phyloP scores from a whole-genome alignment of 345 rosid genomes.

The Populus ilicifolia region DNA sequence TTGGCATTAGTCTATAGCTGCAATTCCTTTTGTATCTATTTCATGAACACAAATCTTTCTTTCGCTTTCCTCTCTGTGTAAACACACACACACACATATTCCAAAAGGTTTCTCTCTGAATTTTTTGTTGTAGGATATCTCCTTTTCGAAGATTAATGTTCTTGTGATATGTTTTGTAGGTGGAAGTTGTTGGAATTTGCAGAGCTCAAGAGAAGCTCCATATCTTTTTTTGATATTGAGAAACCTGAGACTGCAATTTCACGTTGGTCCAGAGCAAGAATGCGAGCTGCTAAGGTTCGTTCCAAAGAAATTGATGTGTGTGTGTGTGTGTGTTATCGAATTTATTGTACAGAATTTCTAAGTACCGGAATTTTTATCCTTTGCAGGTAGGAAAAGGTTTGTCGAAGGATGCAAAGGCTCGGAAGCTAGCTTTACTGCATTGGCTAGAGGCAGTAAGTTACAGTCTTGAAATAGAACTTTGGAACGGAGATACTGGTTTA shows the following conservation, averaged over 20 bases:
- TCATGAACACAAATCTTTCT: neutral
- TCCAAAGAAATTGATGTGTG: neutral
- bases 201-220: conserved; percentile 82
- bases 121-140: neutral
- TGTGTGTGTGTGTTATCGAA: neutral
- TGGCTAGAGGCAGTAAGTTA: conserved; percentile 94
- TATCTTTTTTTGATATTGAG: conserved; percentile 82
- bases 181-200: conserved; percentile 93
- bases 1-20: conserved; percentile 18
- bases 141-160: neutral
- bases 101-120: neutral
- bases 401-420: conserved; percentile 77
- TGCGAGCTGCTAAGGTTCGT: conserved; percentile 76
- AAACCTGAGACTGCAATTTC: conserved; percentile 75
- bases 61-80: neutral
- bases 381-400: conserved; percentile 84
- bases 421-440: conserved; percentile 86
- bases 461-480: neutral
- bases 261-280: conserved; percentile 92
- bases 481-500: neutral
- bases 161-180: conserved; percentile 38
- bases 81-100: neutral
- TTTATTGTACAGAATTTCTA: neutral
- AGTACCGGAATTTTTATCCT: neutral
- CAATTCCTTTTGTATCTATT: neutral